Percentiles rank a stretch among this genome's conserved stretches.
Evolutionary conservation across 1,139 yeast genomes (phyloP).

Genomic region (Eremothecium sinecaudum): DNA sequence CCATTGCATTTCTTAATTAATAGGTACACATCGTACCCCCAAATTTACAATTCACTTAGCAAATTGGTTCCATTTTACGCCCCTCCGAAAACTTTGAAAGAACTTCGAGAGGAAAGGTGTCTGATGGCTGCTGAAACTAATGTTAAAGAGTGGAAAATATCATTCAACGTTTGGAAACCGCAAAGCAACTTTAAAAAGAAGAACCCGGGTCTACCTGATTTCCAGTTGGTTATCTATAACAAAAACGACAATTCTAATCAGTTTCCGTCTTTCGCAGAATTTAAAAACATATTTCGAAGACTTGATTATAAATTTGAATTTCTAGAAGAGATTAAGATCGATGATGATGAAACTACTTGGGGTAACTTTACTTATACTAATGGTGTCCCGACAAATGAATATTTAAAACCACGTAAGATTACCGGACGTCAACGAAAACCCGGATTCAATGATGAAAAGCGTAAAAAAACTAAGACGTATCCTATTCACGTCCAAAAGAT

Average conservation of each 20-base stretch:
- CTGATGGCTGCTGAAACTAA: neutral
- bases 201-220: slow-evolving; percentile 65
- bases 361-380: slow-evolving; percentile 19
- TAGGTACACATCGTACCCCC: slow-evolving; percentile 35
- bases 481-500: slow-evolving; percentile 23
- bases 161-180: slow-evolving; percentile 82
- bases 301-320: slow-evolving; percentile 27
- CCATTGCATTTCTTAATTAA: slow-evolving; percentile 18
- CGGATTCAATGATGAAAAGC: slow-evolving; percentile 13
- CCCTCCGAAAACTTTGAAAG: slow-evolving; percentile 16
- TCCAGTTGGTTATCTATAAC: slow-evolving; percentile 54
- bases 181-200: slow-evolving; percentile 58
- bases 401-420: slow-evolving; percentile 15
- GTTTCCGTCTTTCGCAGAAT: slow-evolving; percentile 45
- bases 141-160: slow-evolving; percentile 3
- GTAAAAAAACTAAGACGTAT: slow-evolving; percentile 29
- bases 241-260: slow-evolving; percentile 34
- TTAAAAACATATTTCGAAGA: slow-evolving; percentile 18
- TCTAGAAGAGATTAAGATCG: slow-evolving; percentile 12
- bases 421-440: slow-evolving; percentile 23
- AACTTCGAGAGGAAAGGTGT: slow-evolving; percentile 7
- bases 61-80: slow-evolving; percentile 31
- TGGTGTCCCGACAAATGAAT: slow-evolving; percentile 23
- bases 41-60: slow-evolving; percentile 35
- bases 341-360: slow-evolving; percentile 19